A percentile compares a stretch with the other conserved stretches of the same genome.
Evolutionary conservation across 176 grass and related monocot species (phyloP).

Genomic region (Oryza longistaminata): DNA sequence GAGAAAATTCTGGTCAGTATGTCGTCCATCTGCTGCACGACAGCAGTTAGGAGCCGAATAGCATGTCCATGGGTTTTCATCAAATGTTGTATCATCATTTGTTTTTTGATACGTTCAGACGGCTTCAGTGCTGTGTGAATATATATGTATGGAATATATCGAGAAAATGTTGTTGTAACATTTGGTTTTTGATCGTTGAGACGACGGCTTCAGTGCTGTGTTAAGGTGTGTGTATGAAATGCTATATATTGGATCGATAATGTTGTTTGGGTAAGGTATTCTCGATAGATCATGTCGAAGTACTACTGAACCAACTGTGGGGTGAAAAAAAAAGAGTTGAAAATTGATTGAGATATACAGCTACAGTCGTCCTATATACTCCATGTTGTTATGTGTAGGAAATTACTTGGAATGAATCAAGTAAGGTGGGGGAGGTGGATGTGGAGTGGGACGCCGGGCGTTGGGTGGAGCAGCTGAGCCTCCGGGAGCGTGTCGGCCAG

Average conservation of each 20-base stretch:
- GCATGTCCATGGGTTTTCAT: background rate
- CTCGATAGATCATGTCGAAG: too few species aligned
- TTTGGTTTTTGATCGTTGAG: background rate
- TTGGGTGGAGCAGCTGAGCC: conserved; percentile 56
- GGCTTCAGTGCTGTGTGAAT: background rate
- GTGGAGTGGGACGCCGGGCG: conserved; percentile 58
- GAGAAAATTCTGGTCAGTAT: background rate
- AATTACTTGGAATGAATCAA: too few species aligned
- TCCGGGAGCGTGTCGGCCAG: conserved; percentile 59
- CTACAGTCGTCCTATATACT: too few species aligned
- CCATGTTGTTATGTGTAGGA: too few species aligned
- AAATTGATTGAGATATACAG: too few species aligned
- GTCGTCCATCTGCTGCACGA: background rate
- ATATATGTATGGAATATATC: background rate
- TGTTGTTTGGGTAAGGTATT: background rate
- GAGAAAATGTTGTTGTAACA: background rate
- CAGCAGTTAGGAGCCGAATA: background rate
- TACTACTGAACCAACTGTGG: too few species aligned
- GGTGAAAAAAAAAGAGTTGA: too few species aligned
- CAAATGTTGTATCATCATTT: background rate
- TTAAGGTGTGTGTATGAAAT: background rate
- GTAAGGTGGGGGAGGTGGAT: background rate
- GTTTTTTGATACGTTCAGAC: background rate
- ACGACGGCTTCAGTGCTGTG: background rate
- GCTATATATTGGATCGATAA: background rate